A percentile compares a stretch with the other conserved stretches of the same genome.
Conservation (phyloP, 192 early-diverging fungal species). For the Umbelopsis isabellina region DNA sequence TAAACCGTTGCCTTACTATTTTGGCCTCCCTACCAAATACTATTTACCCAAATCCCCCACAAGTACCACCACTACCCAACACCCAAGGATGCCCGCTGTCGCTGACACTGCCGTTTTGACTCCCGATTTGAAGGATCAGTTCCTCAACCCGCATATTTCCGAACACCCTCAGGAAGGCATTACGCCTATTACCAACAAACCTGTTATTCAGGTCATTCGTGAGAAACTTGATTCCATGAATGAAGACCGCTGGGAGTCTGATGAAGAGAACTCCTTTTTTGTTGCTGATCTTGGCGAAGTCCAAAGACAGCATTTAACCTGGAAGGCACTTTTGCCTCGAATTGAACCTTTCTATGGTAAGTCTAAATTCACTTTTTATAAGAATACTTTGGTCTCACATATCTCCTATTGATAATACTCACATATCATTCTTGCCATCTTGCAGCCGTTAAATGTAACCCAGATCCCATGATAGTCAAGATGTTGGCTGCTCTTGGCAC, state of each 20-base stretch:
- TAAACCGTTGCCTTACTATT: slow-evolving; percentile 22
- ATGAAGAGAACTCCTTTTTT: slow-evolving; percentile 91
- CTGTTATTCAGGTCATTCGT: slow-evolving; percentile 30
- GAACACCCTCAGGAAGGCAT: not conserved
- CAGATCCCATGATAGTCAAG: slow-evolving; percentile 83
- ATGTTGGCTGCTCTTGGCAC: slow-evolving; percentile 80
- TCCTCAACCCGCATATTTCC: not conserved
- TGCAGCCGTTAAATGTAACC: slow-evolving; percentile 96
- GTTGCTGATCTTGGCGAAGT: slow-evolving; percentile 95
- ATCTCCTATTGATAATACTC: slow-evolving; percentile 16
- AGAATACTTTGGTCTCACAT: not conserved
- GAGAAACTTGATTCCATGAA: slow-evolving; percentile 44
- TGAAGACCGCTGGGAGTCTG: slow-evolving; percentile 48
- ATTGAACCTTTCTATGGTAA: slow-evolving; percentile 95
- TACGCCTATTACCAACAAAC: not conserved
- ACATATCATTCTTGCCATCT: slow-evolving; percentile 1
- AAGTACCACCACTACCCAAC: not conserved
- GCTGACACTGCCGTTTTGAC: slow-evolving; percentile 30
- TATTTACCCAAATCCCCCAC: slow-evolving; percentile 11
- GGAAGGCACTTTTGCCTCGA: slow-evolving; percentile 81
- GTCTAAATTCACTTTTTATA: slow-evolving; percentile 6
- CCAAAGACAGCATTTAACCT: slow-evolving; percentile 83
- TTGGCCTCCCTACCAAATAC: slow-evolving; percentile 2
- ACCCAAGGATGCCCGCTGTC: slow-evolving; percentile 26
- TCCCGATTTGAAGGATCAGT: slow-evolving; percentile 3